Evolutionary conservation across 768 basidiomycete species (phyloP).

Genomic region (Hortiboletus campestris): DNA sequence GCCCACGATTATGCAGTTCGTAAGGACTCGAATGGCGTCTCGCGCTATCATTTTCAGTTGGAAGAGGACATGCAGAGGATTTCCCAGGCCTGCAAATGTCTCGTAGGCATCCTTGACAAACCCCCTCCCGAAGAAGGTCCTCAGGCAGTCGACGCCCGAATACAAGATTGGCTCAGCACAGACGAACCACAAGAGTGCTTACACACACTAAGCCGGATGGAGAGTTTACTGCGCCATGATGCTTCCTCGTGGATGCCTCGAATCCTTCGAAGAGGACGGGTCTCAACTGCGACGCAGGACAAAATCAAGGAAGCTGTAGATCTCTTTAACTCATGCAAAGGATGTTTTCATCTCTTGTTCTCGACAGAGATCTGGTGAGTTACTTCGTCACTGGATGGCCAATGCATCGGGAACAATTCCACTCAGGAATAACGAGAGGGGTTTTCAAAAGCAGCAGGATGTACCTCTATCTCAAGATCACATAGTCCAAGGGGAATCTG

Average conservation of each 20-base stretch:
- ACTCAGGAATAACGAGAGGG: slow-evolving; percentile 1
- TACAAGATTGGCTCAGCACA: neutral
- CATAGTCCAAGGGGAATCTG: neutral
- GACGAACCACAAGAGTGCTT: neutral
- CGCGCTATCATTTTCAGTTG: neutral
- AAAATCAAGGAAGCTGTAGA: neutral
- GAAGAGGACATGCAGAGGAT: neutral
- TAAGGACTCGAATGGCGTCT: neutral
- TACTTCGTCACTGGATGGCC: neutral
- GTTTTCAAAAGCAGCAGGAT: neutral
- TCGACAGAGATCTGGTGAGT: slow-evolving; percentile 2
- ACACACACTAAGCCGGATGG: neutral
- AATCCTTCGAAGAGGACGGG: neutral
- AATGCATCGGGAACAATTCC: neutral
- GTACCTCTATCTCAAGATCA: neutral
- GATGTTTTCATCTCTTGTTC: neutral
- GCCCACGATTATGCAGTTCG: neutral
- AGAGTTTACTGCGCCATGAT: neutral
- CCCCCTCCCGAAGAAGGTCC: neutral
- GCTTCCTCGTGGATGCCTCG: neutral
- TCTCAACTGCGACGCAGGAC: neutral
- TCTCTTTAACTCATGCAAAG: neutral
- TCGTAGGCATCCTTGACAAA: neutral
- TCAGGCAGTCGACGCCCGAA: neutral
- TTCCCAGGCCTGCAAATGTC: neutral